phyloP scores from a whole-genome alignment of 2,329 filamentous ascomycete species.

The Graphiopsis chlorocephala region DNA sequence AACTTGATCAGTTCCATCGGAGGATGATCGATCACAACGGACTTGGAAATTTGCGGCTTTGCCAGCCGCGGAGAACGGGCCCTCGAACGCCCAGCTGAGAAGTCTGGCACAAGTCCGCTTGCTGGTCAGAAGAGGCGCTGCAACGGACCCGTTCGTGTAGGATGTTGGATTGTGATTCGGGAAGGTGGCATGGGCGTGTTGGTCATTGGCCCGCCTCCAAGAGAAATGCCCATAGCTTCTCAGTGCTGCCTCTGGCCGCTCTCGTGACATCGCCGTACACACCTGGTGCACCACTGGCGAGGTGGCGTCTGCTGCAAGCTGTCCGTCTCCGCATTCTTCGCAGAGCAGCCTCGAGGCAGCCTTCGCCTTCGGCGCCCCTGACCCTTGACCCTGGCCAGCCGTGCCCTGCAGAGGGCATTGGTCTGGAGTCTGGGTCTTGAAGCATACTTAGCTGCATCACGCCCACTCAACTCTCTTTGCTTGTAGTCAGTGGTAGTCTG shows the following conservation, averaged over 20 bases:
- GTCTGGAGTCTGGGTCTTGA: conserved; percentile 10
- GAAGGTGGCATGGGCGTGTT: conserved; percentile 13
- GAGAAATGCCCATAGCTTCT: conserved; percentile 9
- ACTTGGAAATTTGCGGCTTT: neutral
- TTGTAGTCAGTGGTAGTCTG: conserved; percentile 1
- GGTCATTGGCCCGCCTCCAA: neutral
- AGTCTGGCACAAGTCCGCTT: conserved; percentile 5
- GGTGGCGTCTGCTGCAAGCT: conserved; percentile 14
- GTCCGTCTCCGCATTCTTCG: conserved; percentile 17
- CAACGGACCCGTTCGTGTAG: neutral
- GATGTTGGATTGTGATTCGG: neutral
- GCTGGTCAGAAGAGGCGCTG: neutral
- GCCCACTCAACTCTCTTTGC: conserved; percentile 14
- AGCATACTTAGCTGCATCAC: conserved; percentile 16
- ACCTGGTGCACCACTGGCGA: conserved; percentile 12
- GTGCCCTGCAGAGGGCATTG: conserved; percentile 11
- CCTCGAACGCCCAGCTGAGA: conserved; percentile 4
- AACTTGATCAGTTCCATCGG: neutral
- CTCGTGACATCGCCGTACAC: conserved; percentile 15
- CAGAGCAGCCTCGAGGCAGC: neutral
- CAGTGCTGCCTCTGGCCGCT: conserved; percentile 11
- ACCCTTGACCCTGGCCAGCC: conserved; percentile 11
- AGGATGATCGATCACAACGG: neutral
- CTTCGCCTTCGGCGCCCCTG: conserved; percentile 12
- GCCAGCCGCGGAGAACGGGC: conserved; percentile 1